A percentile compares a stretch with the other conserved stretches of the same genome.
These are phyloP conservation scores for Vitis vinifera DNA, from an alignment of 164 flowering plant genomes.

Conservation along the genomic window DNA sequence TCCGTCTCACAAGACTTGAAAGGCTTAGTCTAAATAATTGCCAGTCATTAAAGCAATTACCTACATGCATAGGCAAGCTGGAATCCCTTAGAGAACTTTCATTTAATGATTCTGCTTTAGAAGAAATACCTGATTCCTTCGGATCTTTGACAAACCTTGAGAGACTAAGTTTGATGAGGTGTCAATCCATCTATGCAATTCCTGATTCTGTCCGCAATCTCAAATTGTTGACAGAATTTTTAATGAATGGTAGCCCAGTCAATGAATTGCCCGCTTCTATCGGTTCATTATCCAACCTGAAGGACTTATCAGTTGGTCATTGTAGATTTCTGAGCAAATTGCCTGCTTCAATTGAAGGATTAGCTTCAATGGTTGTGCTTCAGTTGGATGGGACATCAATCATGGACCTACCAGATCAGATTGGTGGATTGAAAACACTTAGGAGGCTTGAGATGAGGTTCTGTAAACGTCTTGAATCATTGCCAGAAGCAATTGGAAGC, in stretches of 20 bases:
- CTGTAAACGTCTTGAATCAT: slow-evolving; percentile 14
- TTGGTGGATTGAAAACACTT: slow-evolving; percentile 24
- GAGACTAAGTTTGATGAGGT: slow-evolving; percentile 22
- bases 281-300: slow-evolving; percentile 24
- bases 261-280: slow-evolving; percentile 29
- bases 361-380: slow-evolving; percentile 23
- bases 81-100: slow-evolving; percentile 26
- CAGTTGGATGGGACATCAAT: slow-evolving; percentile 15
- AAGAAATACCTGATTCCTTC: slow-evolving; percentile 29
- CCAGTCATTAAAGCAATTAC: slow-evolving; percentile 20
- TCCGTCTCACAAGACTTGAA: slow-evolving; percentile 29
- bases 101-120: slow-evolving; percentile 18
- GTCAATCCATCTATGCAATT: slow-evolving; percentile 20
- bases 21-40: slow-evolving; percentile 23
- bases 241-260: slow-evolving; percentile 16
- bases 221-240: slow-evolving; percentile 18
- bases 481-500: slow-evolving; percentile 19
- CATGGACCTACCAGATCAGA: slow-evolving; percentile 24
- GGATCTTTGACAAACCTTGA: slow-evolving; percentile 28
- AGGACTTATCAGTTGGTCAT: slow-evolving; percentile 19
- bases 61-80: slow-evolving; percentile 19
- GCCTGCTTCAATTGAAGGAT: slow-evolving; percentile 32
- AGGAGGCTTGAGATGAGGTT: slow-evolving; percentile 21
- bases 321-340: slow-evolving; percentile 19
- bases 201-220: slow-evolving; percentile 33